Evolutionary conservation across 1,284 basidiomycete species (phyloP).

Genomic region (Hymenochaete sp.): DNA sequence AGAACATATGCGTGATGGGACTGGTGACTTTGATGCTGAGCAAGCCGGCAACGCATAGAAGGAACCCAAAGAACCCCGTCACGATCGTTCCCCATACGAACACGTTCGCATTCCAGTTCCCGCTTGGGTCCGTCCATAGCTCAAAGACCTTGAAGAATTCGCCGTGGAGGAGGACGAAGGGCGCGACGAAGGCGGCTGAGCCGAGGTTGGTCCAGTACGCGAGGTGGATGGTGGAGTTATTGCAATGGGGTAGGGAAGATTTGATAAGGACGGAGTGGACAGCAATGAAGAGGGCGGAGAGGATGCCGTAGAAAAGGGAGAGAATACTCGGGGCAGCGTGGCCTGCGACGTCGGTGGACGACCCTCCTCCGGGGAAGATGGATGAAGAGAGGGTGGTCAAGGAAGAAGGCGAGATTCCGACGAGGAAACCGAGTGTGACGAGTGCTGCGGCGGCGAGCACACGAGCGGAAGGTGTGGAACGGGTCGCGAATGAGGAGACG

Average conservation of each 20-base stretch:
- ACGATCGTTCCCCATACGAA: conserved; percentile 57
- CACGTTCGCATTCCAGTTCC: conserved; percentile 41
- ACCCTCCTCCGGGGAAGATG: conserved; percentile 15
- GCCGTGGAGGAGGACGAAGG: conserved; percentile 50
- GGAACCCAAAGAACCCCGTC: conserved; percentile 65
- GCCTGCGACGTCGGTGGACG: conserved; percentile 11
- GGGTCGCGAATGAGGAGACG: conserved; percentile 46
- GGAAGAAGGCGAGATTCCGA: conserved; percentile 49
- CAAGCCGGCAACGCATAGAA: conserved; percentile 61
- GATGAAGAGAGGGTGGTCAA: conserved; percentile 20
- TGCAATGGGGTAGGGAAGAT: conserved; percentile 52
- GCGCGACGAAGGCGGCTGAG: conserved; percentile 52
- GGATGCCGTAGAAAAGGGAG: conserved; percentile 56
- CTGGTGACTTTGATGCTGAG: conserved; percentile 67
- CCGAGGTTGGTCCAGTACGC: conserved; percentile 71
- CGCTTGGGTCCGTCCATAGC: conserved; percentile 24
- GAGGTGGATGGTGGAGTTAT: conserved; percentile 61
- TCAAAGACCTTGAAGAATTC: conserved; percentile 37
- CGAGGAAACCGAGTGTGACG: conserved; percentile 56
- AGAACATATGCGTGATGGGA: conserved; percentile 70
- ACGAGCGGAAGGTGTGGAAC: conserved; percentile 36
- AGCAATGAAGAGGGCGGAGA: conserved; percentile 66
- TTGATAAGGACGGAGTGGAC: conserved; percentile 70
- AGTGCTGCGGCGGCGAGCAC: conserved; percentile 45
- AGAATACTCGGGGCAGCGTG: conserved; percentile 40